Base-by-base conservation (phyloP, 1,139 yeast genomes). In the Kurtzmaniella quercitrusa region DNA sequence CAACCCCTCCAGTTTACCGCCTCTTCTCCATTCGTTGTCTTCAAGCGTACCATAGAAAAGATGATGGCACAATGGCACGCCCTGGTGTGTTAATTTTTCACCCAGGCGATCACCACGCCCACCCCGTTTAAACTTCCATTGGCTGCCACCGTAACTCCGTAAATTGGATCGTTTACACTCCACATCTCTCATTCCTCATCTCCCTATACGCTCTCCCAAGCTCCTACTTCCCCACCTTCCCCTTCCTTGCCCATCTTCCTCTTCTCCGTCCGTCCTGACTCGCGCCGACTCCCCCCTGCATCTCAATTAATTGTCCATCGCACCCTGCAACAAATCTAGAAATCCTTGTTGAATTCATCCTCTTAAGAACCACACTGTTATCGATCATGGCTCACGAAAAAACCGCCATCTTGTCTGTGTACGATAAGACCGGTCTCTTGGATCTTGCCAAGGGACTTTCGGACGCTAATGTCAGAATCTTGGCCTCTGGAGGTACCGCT, bases 401-500 rank as follows among this genome's bases (percentile, higher is more conserved):
- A 68, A 91, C 96, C 50, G 98, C 98, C 43, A 93, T 93, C 62
- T 77, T 93, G 60, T 91, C 98, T 27, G 98, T 93, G 52, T 91
- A 93, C 70, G 96, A 93, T 73, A 93, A 93, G 71, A 93, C 98
- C 42, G 98, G 98, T 43, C 76, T 93, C 54, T 73, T 93, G 58
- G 98, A 93, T 68, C 79, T 93, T 52, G 98, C 98, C 56, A 93
- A 93, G 72, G 98, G 98, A 41, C 79, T 93, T 50, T 84, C 79
- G 51, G 85, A 85, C 57, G 86, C 90, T 66, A 80, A 89, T 53
- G 96, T 93, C 53, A 82, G 97, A 57, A 82, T 93, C 52, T 77
- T 93, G 48, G 98, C 98, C 41, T 89, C 97, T 37, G 98, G 98
- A 49, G 98, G 98, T 61, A 93, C 98, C 48, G 95, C 98, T 46